Conservation (phyloP, 2,329 filamentous ascomycete genomes). For the Helotiales sp. region DNA sequence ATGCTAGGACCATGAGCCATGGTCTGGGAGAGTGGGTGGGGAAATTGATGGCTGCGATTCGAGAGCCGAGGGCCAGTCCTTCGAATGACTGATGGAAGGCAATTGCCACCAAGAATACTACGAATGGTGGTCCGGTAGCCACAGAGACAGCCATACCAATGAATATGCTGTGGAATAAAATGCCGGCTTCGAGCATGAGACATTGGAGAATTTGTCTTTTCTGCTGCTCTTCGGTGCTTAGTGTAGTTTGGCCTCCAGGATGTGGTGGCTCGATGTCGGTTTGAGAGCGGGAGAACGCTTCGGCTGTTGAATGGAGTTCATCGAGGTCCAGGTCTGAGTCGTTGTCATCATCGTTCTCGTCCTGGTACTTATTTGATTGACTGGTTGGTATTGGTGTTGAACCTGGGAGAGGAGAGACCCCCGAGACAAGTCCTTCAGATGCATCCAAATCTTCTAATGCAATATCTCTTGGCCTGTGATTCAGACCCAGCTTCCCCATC, state of each 20-base stretch:
- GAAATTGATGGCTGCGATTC: conserved; percentile 84
- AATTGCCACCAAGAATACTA: conserved; percentile 80
- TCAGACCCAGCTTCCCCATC: conserved; percentile 37
- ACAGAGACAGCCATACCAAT: conserved; percentile 88
- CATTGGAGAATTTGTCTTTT: conserved; percentile 76
- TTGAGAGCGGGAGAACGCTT: conserved; percentile 39
- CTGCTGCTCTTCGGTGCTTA: conserved; percentile 56
- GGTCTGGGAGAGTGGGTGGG: conserved; percentile 74
- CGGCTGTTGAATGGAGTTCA: conserved; percentile 58
- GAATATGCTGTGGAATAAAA: conserved; percentile 84
- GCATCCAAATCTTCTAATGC: conserved; percentile 57
- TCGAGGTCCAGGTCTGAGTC: conserved; percentile 65
- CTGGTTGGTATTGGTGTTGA: conserved; percentile 50
- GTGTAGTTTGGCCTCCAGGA: conserved; percentile 39
- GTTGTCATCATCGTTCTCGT: conserved; percentile 41
- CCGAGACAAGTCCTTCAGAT: conserved; percentile 60
- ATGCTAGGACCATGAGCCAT: conserved; percentile 79
- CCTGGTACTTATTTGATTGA: conserved; percentile 39
- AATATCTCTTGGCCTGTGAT: conserved; percentile 55
- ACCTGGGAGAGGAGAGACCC: conserved; percentile 62
- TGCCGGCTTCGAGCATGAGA: conserved; percentile 79
- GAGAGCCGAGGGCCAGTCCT: conserved; percentile 81
- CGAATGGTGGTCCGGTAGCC: conserved; percentile 77
- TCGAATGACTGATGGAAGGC: conserved; percentile 89
- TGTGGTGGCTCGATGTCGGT: conserved; percentile 17